Base-by-base conservation (phyloP, 208 protist species). In the Trypanosoma caninum region DNA sequence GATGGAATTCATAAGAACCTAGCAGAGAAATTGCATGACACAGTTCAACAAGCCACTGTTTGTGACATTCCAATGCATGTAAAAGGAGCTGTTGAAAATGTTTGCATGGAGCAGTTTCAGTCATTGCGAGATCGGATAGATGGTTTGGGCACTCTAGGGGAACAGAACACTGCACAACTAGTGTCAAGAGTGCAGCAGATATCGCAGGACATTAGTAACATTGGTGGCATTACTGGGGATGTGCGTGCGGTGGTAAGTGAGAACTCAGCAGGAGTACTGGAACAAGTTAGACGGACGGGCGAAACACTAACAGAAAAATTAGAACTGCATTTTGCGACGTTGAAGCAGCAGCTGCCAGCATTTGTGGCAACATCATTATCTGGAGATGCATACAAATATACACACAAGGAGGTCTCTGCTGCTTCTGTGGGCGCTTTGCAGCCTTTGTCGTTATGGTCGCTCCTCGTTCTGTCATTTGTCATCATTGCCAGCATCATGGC, bases 401-500 rank as follows among this genome's bases (percentile, higher is more conserved):
- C 54, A 3, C 6, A 14, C 9, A 18, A 45, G 11, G 8, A 18
- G 20, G 27, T 14, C 23, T 7, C 50, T 34, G 8, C 18, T 35
- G 4, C 46, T 47, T 14, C 22, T 35, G 16, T 54, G 9, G 18
- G 20, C 7, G 28, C 20, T 1, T 38, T 40, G 51, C 38, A 41
- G 37, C 31, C 30, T 13, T 18, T 77, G 27, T 73, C 78, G 8
- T 31, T 74, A 35, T 82, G 76, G 72, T 90, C 84, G 82, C 54
- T 88, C 5, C 48, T 76, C 13, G 48, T 47, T 27, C 74, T 83
- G 18, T 64, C 78, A 27, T 22, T 83, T 28, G 40, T 80, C 33
- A 58, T 88, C 11, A 28, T 74, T 51, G 0, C 60, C 7, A 74
- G 68, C 30, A 63, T 95, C 25, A 44, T 89, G 52, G n/a, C 63